A percentile compares a stretch with the other conserved stretches of the same genome.
These are phyloP conservation scores for Phoma sp. DNA, from an alignment of 2,329 filamentous ascomycete species.

Conservation along the genomic window DNA sequence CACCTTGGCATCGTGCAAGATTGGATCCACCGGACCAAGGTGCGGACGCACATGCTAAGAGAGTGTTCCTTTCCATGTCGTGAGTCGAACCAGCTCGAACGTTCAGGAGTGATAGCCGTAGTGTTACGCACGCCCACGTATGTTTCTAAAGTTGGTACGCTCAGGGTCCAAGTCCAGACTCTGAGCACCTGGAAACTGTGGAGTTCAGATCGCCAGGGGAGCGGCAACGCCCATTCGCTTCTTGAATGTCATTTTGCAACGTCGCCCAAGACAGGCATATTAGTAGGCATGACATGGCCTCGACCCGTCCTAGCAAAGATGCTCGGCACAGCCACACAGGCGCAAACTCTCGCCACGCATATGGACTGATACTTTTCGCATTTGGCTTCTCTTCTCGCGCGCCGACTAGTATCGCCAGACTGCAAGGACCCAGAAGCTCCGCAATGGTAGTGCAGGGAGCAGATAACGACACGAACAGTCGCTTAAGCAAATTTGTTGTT, in stretches of 20 bases:
- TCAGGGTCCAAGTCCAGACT: conserved; percentile 11
- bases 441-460: neutral
- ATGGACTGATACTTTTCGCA: conserved; percentile 8
- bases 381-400: neutral
- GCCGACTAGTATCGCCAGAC: neutral
- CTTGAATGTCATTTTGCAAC: neutral
- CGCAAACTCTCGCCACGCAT: conserved; percentile 12
- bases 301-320: conserved; percentile 13
- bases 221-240: conserved; percentile 13
- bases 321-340: conserved; percentile 25
- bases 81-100: neutral
- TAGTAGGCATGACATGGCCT: neutral
- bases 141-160: conserved; percentile 7
- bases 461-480: neutral
- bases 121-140: neutral
- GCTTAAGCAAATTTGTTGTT: neutral
- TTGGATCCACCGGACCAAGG: conserved; percentile 1
- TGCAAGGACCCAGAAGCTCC: neutral
- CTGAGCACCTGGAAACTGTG: neutral
- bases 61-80: neutral
- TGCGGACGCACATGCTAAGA: neutral
- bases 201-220: conserved; percentile 22
- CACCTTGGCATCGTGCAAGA: neutral
- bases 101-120: neutral
- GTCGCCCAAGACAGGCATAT: neutral